phyloP scores from a whole-genome alignment of 192 early-diverging fungal genomes.

The Podila clonocystis region DNA sequence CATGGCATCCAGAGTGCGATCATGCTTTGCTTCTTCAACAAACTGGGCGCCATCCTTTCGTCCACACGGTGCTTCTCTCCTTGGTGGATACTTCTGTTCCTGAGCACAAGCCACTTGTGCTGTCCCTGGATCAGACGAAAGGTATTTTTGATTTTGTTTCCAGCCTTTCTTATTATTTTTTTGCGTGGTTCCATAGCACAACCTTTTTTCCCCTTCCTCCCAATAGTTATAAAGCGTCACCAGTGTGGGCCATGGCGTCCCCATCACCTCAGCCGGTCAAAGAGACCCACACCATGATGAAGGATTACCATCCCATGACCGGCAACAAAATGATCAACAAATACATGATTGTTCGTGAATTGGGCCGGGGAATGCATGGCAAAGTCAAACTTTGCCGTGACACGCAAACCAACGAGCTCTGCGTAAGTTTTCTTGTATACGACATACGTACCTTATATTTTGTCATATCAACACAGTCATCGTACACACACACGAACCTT shows the following conservation, averaged over 20 bases:
- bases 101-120: not conserved
- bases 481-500: not conserved
- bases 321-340: slow-evolving; percentile 98
- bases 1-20: too few species aligned
- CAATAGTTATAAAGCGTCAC: not conserved
- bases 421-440: slow-evolving; percentile 60
- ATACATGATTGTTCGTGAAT: slow-evolving; percentile 89
- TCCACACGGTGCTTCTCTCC: not conserved
- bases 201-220: not conserved
- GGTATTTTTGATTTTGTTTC: not conserved
- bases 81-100: not conserved
- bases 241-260: slow-evolving; percentile 14
- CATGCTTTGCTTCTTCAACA: not conserved
- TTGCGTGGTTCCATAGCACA: too few species aligned
- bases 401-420: slow-evolving; percentile 78
- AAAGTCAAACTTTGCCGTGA: slow-evolving; percentile 94
- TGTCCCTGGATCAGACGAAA: not conserved
- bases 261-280: slow-evolving; percentile 64
- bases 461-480: too few species aligned
- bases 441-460: too few species aligned
- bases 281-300: slow-evolving; percentile 86
- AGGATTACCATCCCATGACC: slow-evolving; percentile 83
- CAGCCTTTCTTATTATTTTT: not conserved
- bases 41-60: not conserved
- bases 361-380: slow-evolving; percentile 95